A percentile compares a stretch with the other conserved stretches of the same genome.
phyloP scores from a whole-genome alignment of 495 filamentous ascomycete genomes.

The Haplographium delicatum region DNA sequence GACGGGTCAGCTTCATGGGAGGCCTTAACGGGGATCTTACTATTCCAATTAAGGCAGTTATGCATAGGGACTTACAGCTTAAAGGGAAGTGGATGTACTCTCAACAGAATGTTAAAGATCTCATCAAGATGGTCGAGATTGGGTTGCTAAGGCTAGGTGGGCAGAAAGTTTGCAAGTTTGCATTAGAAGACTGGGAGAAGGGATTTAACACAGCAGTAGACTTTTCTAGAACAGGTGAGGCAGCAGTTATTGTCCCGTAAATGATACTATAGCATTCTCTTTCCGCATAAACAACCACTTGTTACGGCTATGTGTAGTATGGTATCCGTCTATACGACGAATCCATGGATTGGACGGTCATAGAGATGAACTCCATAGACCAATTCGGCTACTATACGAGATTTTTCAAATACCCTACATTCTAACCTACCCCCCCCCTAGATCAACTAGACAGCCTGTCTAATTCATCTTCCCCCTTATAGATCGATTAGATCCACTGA shows the following conservation, averaged over 20 bases:
- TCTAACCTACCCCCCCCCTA: too few species aligned
- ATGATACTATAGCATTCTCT: too few species aligned
- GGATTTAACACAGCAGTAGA: background rate
- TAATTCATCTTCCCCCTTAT: too few species aligned
- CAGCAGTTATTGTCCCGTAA: background rate
- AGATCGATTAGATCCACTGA: too few species aligned
- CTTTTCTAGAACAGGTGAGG: background rate
- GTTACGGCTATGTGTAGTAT: too few species aligned
- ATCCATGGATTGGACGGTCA: too few species aligned
- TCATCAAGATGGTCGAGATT: conserved; percentile 38
- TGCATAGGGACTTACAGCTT: conserved; percentile 37
- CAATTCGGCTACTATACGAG: too few species aligned
- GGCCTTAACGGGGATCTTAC: background rate
- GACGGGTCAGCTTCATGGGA: conserved; percentile 43
- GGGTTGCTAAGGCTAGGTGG: conserved; percentile 33
- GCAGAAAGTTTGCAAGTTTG: background rate
- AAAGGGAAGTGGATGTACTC: conserved; percentile 50
- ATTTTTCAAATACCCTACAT: too few species aligned
- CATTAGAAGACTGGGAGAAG: background rate
- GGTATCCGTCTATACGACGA: too few species aligned
- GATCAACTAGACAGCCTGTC: too few species aligned
- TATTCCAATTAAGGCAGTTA: conserved; percentile 25
- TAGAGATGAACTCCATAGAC: too few species aligned
- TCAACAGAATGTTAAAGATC: conserved; percentile 28
- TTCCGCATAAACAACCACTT: too few species aligned